These are phyloP conservation scores for Amaranthus tricolor DNA, from an alignment of 179 eudicot genomes.

Conservation along the genomic window DNA sequence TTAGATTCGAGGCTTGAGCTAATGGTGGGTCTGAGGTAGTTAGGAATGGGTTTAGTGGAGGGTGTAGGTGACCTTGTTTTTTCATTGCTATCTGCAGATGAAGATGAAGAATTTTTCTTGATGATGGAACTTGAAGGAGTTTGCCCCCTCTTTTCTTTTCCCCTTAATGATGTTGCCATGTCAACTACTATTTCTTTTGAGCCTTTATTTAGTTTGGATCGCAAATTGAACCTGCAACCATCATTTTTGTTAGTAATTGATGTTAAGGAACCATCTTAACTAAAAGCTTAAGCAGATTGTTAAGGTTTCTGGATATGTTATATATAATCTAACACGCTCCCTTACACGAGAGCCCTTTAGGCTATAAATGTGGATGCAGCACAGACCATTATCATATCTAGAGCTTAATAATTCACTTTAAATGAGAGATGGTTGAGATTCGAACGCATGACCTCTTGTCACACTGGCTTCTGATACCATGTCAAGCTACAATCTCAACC, in stretches of 20 bases:
- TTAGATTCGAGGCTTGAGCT: conserved; percentile 39
- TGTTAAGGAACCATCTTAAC: not conserved
- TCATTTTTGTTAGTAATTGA: not conserved
- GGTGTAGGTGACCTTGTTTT: conserved; percentile 5
- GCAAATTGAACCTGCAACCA: conserved; percentile 2
- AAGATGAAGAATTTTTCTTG: conserved; percentile 25
- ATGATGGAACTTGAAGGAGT: conserved; percentile 26
- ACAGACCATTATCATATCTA: too few species aligned
- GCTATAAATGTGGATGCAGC: too few species aligned
- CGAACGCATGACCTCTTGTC: too few species aligned
- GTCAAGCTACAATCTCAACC: too few species aligned
- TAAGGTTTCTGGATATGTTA: too few species aligned
- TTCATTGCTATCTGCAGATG: conserved; percentile 14
- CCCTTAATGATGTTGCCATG: conserved; percentile 42
- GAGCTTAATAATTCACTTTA: too few species aligned
- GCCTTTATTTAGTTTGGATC: too few species aligned
- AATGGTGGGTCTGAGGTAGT: conserved; percentile 45
- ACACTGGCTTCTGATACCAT: too few species aligned
- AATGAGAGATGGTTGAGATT: too few species aligned
- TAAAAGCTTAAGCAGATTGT: not conserved
- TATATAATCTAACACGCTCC: too few species aligned
- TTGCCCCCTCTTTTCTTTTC: conserved; percentile 40
- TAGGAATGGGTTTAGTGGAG: conserved; percentile 33
- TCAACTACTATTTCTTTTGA: not conserved
- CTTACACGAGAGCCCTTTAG: too few species aligned